Percentiles rank a stretch among this genome's conserved stretches.
Evolutionary conservation across 768 basidiomycete species (phyloP).

Genomic region (Leccinellum albellum): DNA sequence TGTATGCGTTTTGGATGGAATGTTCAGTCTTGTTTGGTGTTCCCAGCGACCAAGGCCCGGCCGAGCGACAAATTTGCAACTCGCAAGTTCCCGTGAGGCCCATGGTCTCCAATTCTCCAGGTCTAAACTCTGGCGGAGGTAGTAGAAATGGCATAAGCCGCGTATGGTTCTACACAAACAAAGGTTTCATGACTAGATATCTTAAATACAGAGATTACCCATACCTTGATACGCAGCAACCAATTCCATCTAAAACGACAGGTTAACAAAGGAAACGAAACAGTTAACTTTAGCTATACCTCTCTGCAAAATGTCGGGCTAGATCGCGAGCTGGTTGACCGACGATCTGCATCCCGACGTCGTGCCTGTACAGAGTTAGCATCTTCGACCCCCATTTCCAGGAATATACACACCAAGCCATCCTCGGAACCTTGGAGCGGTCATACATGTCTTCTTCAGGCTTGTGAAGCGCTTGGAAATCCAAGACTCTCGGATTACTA

Average conservation of each 20-base stretch:
- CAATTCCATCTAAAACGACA: constrained; percentile 75
- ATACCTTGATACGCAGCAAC: constrained; percentile 86
- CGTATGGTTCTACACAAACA: constrained; percentile 70
- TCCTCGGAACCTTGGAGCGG: constrained; percentile 79
- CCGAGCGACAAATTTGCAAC: constrained; percentile 92
- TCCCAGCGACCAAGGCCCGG: constrained; percentile 95
- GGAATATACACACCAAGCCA: constrained; percentile 77
- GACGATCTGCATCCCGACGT: constrained; percentile 92
- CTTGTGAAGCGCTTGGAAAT: constrained; percentile 84
- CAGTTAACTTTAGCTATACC: constrained; percentile 40
- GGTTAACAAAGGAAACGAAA: constrained; percentile 2
- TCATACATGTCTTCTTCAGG: constrained; percentile 97
- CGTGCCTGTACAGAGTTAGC: constrained; percentile 63
- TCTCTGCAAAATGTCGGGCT: constrained; percentile 90
- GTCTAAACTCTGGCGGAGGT: constrained; percentile 89
- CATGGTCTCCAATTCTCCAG: constrained; percentile 69
- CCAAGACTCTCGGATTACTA: constrained; percentile 81
- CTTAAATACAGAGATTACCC: constrained; percentile 9
- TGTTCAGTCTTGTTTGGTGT: constrained; percentile 80
- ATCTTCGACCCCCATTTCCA: background rate
- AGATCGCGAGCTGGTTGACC: constrained; percentile 95
- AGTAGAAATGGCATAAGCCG: constrained; percentile 88
- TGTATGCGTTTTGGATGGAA: constrained; percentile 92
- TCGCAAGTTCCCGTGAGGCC: constrained; percentile 95
- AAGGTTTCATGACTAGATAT: background rate